Percentiles rank a stretch among this genome's conserved stretches.
Evolutionary conservation across 1,284 basidiomycete genomes (phyloP).

Genomic region (Naganishia sp.): DNA sequence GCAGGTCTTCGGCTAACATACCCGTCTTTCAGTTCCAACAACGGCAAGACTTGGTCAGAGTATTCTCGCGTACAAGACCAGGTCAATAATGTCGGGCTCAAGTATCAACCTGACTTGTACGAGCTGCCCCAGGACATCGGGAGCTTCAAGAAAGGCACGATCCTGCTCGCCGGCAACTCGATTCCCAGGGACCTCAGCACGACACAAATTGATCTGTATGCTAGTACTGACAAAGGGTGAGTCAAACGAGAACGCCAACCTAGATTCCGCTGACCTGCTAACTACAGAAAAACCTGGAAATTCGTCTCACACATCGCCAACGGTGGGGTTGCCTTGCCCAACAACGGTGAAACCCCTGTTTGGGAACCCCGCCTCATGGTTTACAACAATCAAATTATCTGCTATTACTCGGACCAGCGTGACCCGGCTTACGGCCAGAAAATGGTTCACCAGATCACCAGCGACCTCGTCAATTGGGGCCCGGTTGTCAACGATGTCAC

Average conservation of each 20-base stretch:
- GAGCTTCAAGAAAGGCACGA: conserved; percentile 44
- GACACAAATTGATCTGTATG: conserved; percentile 52
- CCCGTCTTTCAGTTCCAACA: conserved; percentile 9
- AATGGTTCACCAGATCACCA: conserved; percentile 47
- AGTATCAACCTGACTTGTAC: conserved; percentile 50
- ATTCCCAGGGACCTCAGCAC: conserved; percentile 41
- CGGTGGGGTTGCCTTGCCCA: conserved; percentile 31
- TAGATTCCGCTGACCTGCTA: background rate
- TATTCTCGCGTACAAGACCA: conserved; percentile 33
- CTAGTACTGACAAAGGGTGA: conserved; percentile 45
- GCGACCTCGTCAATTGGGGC: conserved; percentile 49
- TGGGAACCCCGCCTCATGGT: conserved; percentile 52
- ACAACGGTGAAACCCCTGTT: conserved; percentile 41
- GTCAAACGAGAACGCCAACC: background rate
- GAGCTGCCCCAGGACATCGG: conserved; percentile 43
- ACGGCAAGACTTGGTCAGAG: conserved; percentile 26
- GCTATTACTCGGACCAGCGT: conserved; percentile 54
- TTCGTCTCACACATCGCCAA: conserved; percentile 41
- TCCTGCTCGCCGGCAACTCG: conserved; percentile 46
- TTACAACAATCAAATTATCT: conserved; percentile 47
- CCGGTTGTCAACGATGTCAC: conserved; percentile 48
- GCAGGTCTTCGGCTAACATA: background rate
- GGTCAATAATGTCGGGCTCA: conserved; percentile 46
- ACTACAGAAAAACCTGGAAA: conserved; percentile 41
- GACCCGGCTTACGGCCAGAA: conserved; percentile 51